phyloP scores from a whole-genome alignment of 202 grass and related monocot genomes.

The Saccharum hybrid region DNA sequence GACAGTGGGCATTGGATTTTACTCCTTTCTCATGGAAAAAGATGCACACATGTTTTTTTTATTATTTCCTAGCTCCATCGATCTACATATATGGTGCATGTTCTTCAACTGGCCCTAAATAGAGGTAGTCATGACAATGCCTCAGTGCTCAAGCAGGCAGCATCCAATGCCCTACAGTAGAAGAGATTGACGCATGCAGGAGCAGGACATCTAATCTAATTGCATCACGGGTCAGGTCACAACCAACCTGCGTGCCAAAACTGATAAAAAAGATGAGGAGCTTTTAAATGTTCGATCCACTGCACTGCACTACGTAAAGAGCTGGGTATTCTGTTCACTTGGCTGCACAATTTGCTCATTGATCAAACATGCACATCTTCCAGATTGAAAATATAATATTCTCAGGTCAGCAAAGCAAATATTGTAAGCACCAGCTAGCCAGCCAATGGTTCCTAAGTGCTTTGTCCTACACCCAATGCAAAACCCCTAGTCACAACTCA shows the following conservation, averaged over 20 bases:
- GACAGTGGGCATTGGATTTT: constrained; percentile 63
- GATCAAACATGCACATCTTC: constrained; percentile 30
- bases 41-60: background rate
- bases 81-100: background rate
- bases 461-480: background rate
- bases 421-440: background rate
- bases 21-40: constrained; percentile 33
- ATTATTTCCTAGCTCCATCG: background rate
- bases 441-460: background rate
- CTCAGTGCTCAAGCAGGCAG: constrained; percentile 36
- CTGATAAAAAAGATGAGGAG: background rate
- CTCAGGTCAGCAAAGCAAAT: constrained; percentile 17
- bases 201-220: background rate
- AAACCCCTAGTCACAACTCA: constrained; percentile 10
- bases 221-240: background rate
- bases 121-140: background rate
- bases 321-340: constrained; percentile 32
- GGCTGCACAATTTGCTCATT: constrained; percentile 30
- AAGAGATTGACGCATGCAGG: constrained; percentile 18
- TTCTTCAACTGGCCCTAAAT: constrained; percentile 24
- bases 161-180: constrained; percentile 59
- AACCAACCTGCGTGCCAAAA: constrained; percentile 39
- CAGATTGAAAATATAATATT: constrained; percentile 48
- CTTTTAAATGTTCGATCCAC: constrained; percentile 48
- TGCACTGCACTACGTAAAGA: constrained; percentile 23